Percentiles rank a stretch among this genome's conserved stretches.
These are phyloP conservation scores for Mycosphaerelloides madeirae DNA, from an alignment of 2,329 filamentous ascomycete species.

Conservation along the genomic window DNA sequence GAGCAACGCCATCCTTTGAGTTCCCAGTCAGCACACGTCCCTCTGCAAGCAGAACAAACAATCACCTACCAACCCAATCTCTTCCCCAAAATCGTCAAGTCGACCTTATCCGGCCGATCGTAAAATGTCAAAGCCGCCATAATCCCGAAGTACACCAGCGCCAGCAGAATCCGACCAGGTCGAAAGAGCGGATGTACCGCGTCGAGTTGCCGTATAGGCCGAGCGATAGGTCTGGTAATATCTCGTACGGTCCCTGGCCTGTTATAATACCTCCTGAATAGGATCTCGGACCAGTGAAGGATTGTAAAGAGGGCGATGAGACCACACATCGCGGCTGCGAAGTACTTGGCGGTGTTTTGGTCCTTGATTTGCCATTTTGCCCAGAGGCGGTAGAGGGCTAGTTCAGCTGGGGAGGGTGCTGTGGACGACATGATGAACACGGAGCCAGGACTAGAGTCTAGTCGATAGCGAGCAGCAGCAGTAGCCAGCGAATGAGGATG, in stretches of 20 bases:
- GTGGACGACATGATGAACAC: too few relatives aligned
- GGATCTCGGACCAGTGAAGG: constrained; percentile 10
- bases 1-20: constrained; percentile 18
- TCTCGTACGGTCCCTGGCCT: constrained; percentile 3
- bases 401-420: too few relatives aligned
- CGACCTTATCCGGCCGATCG: constrained; percentile 11
- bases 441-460: too few relatives aligned
- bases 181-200: constrained; percentile 2
- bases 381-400: constrained; percentile 5
- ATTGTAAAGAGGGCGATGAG: constrained; percentile 14
- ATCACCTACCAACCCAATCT: constrained; percentile 22
- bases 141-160: constrained; percentile 15
- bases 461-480: too few relatives aligned
- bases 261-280: constrained; percentile 2
- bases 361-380: constrained; percentile 14
- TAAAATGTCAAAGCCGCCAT: constrained; percentile 17
- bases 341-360: constrained; percentile 17
- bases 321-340: constrained; percentile 10
- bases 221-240: constrained; percentile 1
- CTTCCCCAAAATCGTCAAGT: constrained; percentile 19
- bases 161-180: constrained; percentile 6
- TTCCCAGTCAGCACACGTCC: too few relatives aligned
- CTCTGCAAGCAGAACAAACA: not conserved
- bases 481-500: too few relatives aligned
- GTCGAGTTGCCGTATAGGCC: constrained; percentile 1